Evolutionary conservation across 75 land plant species (phyloP).

Genomic region (Larix kaempferi): DNA sequence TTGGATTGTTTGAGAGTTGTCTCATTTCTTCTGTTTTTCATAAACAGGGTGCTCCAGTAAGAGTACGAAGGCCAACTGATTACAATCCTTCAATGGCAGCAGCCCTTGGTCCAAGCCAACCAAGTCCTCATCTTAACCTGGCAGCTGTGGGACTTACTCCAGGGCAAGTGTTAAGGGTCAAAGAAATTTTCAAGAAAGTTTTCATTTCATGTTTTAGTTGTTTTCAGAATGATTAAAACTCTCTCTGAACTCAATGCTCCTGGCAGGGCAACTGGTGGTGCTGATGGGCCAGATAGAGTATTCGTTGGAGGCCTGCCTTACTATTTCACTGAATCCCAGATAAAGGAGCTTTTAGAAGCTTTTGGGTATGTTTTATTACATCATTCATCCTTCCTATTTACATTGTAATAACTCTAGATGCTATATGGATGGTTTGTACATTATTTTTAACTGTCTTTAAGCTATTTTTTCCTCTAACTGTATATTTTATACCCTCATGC

Average conservation of each 20-base stretch:
- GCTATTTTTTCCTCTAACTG: too few relatives aligned
- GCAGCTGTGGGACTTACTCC: conserved; percentile 92
- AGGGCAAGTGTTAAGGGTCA: conserved; percentile 18
- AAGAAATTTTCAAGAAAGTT: too few relatives aligned
- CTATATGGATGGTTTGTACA: too few relatives aligned
- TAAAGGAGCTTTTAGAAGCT: conserved; percentile 56
- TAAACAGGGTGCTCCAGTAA: conserved; percentile 61
- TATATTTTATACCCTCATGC: too few relatives aligned
- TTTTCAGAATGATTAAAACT: too few relatives aligned
- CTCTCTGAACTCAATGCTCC: too few relatives aligned
- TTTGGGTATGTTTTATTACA: conserved; percentile 25
- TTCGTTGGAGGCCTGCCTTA: conserved; percentile 90
- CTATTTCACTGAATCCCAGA: conserved; percentile 59
- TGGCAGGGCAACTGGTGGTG: conserved; percentile 8
- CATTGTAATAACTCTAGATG: too few relatives aligned
- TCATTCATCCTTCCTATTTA: too few relatives aligned
- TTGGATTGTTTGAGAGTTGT: too few relatives aligned
- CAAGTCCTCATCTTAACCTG: conserved; percentile 80
- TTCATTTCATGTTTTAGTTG: too few relatives aligned
- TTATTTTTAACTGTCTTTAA: too few relatives aligned
- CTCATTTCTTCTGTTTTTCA: too few relatives aligned
- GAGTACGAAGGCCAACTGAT: conserved; percentile 92
- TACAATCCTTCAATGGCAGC: conserved; percentile 97
- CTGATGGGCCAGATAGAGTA: conserved; percentile 91
- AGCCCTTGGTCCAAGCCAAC: conserved; percentile 91